Evolutionary conservation across 495 filamentous ascomycete species (phyloP), one percentile per base, ranked within the genome.

Genomic region (Bacidia rubella): DNA sequence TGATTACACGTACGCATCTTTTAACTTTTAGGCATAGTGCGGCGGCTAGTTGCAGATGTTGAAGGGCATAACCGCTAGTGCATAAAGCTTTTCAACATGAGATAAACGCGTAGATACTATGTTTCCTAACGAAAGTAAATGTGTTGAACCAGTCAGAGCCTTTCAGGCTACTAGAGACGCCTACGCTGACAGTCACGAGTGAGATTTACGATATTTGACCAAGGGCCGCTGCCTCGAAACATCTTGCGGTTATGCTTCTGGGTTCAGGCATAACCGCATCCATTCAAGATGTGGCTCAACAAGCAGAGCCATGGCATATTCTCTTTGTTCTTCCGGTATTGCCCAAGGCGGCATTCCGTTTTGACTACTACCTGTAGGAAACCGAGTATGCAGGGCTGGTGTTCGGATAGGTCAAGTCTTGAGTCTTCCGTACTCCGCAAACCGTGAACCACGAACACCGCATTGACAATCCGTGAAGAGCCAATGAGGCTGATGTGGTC

Each of bases 241-340:
- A 29, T 2, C n/a, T 50, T 19, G 26, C 20, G 22, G 24, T 54
- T 22, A 43, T 46, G 25, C 32, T 52, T 49, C 32, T 23, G 29
- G 40, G 24, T 47, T 62, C 47, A 52, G 57, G 57, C 55, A 62
- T 44, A 55, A 43, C 52, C 56, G 57, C 60, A 56, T 62, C 60
- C 52, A 62, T 25, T 56, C 48, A 41, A 46, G 25, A 27, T 20
- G n/a, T 39, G 38, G 21, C 29, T 41, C 42, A 39, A 45, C 20
- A 17, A 26, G 49, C 15, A 2, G 43, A 47, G n/a, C 51, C 51
- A 53, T 29, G 19, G 47, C 26, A 38, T 51, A 25, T 47, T 54
- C 55, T 17, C 59, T 62, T 57, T 57, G 55, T 62, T 32, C 54
- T 21, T 24, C 38, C 42, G 48, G 57, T 60, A 29, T 52, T 57